Conservation (phyloP, 2,329 filamentous ascomycete genomes). For the Albophoma yamanashiensis region DNA sequence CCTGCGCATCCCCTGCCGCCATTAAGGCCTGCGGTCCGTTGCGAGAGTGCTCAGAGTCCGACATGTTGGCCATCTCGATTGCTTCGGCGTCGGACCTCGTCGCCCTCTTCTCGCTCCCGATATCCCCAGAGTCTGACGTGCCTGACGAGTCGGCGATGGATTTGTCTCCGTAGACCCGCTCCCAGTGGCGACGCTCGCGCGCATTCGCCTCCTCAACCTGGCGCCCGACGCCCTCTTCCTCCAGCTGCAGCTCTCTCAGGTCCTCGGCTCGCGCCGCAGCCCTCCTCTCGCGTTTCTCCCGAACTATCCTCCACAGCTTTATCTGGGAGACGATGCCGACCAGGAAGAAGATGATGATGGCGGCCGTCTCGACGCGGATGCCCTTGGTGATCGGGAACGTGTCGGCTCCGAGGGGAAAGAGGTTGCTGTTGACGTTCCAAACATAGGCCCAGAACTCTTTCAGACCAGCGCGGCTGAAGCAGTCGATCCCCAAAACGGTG, state of each 20-base stretch:
- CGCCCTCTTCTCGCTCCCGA: slow-evolving; percentile 34
- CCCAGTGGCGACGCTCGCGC: slow-evolving; percentile 60
- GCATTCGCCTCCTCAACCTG: slow-evolving; percentile 52
- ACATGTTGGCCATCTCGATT: slow-evolving; percentile 47
- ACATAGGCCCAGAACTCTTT: slow-evolving; percentile 96
- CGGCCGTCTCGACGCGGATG: slow-evolving; percentile 75
- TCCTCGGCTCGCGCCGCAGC: slow-evolving; percentile 38
- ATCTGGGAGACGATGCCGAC: slow-evolving; percentile 76
- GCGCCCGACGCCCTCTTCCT: slow-evolving; percentile 62
- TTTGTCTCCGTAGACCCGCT: slow-evolving; percentile 61
- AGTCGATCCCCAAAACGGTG: slow-evolving; percentile 77
- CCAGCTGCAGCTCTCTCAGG: slow-evolving; percentile 43
- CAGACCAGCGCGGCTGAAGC: slow-evolving; percentile 77
- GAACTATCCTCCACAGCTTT: slow-evolving; percentile 74
- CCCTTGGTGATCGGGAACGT: slow-evolving; percentile 82
- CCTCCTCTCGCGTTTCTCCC: slow-evolving; percentile 45
- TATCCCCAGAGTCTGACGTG: slow-evolving; percentile 41
- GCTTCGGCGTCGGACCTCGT: slow-evolving; percentile 27
- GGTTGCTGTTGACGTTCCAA: slow-evolving; percentile 68
- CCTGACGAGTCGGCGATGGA: slow-evolving; percentile 26
- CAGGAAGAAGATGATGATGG: slow-evolving; percentile 62
- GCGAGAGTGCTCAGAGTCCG: slow-evolving; percentile 18
- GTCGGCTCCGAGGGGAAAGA: slow-evolving; percentile 66
- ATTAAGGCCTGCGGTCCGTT: slow-evolving; percentile 28
- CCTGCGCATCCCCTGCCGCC: slow-evolving; percentile 26